Base-by-base conservation (phyloP, 345 rosid species). In the Erucastrum elatum region DNA sequence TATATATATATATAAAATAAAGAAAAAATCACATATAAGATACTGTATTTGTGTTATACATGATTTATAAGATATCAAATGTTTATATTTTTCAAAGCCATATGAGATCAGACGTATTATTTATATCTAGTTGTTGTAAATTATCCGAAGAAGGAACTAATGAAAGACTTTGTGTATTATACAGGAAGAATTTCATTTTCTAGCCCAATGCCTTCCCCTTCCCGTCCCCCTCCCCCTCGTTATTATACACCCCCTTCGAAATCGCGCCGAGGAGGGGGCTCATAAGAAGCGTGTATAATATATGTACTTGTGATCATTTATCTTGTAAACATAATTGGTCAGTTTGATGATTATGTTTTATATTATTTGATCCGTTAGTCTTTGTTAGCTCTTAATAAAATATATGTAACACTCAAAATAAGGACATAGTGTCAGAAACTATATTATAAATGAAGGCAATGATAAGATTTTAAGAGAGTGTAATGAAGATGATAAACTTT, bases 311-410 rank as follows among this genome's bases (percentile, higher is more conserved):
- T 70, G 4, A 15, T 64, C 26, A 35, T n/a, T n/a, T n/a, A n/a
- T 21, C 13, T 33, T n/a, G 13, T 35, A 8, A 64, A 33, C 17
- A 17, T 8, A 64, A 64, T 33, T 15, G 21, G 7, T 10, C 30
- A 15, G 3, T 69, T 69, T 53, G 15, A 31, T 69, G 16, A 69
- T 69, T 30, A 63, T 63, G 64, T 31, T 62, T 62, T 60, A 10
- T 27, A 60, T 27, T 26, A 60, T 60, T 27, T 60, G 34, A 53
- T 53, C 2, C 16, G 16, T 27, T 27, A 27, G 34, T 27, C n/a
- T 11, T 60, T 11, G 34, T 11, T 26, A 27, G 59, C 16, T 5
- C 33, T 26, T 58, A 11, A 58, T 58, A 25, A 58, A 9, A 21
- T 25, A 59, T 25, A 59, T 59, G 30, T 59, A 3, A 25, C 27